Conservation (phyloP, 192 early-diverging fungal genomes). For the Umbelopsis vinacea region DNA sequence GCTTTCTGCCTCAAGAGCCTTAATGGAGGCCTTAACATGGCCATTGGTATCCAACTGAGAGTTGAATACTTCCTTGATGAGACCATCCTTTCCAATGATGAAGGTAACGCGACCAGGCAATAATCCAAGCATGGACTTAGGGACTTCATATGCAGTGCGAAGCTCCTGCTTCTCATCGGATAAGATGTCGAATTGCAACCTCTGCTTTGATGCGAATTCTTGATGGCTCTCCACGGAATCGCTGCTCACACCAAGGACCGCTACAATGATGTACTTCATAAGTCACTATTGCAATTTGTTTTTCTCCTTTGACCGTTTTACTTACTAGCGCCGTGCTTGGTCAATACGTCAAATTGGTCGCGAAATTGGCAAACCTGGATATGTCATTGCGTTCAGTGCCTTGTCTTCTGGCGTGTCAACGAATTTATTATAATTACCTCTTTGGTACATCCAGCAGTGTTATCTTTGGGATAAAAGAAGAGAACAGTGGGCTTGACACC, state of each 20-base stretch:
- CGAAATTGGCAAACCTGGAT: conserved; percentile 45
- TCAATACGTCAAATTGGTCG: conserved; percentile 39
- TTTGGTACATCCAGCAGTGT: conserved; percentile 40
- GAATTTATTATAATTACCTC: conserved; percentile 27
- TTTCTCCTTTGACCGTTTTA: not conserved
- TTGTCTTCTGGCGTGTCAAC: not conserved
- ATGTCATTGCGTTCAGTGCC: not conserved
- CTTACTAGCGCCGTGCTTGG: conserved; percentile 16
- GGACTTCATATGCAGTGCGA: conserved; percentile 37
- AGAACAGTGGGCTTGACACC: conserved; percentile 34
- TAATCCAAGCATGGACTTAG: conserved; percentile 28
- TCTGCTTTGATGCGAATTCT: conserved; percentile 29
- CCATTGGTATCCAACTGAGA: conserved; percentile 36
- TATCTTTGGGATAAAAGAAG: conserved; percentile 50
- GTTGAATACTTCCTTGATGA: conserved; percentile 41
- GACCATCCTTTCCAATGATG: conserved; percentile 43
- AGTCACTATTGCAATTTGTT: not conserved
- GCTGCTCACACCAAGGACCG: conserved; percentile 42
- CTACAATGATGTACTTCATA: conserved; percentile 15
- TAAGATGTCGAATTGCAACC: conserved; percentile 38
- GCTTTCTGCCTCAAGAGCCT: conserved; percentile 31
- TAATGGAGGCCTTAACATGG: conserved; percentile 37
- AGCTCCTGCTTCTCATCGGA: conserved; percentile 38
- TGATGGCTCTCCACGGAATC: conserved; percentile 41
- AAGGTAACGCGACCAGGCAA: conserved; percentile 41